Conservation (phyloP, 192 early-diverging fungal species). For the Cladochytrium replicatum region DNA sequence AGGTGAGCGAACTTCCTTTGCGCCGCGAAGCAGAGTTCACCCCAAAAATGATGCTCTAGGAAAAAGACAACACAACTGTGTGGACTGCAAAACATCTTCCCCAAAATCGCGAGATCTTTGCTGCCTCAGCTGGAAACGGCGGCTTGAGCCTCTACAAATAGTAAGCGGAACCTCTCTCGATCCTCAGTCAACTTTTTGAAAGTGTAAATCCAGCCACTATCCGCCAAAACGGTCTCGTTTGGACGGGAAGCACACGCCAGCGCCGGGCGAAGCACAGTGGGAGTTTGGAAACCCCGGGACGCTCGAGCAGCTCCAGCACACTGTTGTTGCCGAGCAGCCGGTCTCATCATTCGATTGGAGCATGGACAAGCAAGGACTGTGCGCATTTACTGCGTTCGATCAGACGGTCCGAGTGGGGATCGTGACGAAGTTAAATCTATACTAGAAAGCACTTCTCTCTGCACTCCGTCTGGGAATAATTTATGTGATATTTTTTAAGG, state of each 20-base stretch:
- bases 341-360: constrained; percentile 59
- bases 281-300: constrained; percentile 20
- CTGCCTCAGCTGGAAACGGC: constrained; percentile 51
- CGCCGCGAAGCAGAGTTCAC: not conserved
- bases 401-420: constrained; percentile 53
- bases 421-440: constrained; percentile 40
- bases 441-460: constrained; percentile 7
- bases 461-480: too few relatives aligned
- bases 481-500: too few relatives aligned
- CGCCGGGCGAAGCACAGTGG: constrained; percentile 20
- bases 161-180: constrained; percentile 18
- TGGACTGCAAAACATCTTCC: constrained; percentile 59
- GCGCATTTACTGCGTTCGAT: constrained; percentile 56
- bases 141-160: constrained; percentile 47
- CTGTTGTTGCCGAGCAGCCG: constrained; percentile 52
- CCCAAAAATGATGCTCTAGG: constrained; percentile 11
- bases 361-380: constrained; percentile 52
- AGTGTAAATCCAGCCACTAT: constrained; percentile 29
- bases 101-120: constrained; percentile 55
- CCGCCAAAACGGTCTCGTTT: constrained; percentile 28
- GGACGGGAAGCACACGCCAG: constrained; percentile 23
- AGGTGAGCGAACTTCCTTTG: constrained; percentile 17
- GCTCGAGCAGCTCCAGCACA: constrained; percentile 31
- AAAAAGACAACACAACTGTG: constrained; percentile 43
- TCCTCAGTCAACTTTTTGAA: not conserved